Evolutionary conservation across 2,329 filamentous ascomycete species (phyloP), one percentile per base, ranked within the genome.

Genomic region (Colletotrichum sp.): DNA sequence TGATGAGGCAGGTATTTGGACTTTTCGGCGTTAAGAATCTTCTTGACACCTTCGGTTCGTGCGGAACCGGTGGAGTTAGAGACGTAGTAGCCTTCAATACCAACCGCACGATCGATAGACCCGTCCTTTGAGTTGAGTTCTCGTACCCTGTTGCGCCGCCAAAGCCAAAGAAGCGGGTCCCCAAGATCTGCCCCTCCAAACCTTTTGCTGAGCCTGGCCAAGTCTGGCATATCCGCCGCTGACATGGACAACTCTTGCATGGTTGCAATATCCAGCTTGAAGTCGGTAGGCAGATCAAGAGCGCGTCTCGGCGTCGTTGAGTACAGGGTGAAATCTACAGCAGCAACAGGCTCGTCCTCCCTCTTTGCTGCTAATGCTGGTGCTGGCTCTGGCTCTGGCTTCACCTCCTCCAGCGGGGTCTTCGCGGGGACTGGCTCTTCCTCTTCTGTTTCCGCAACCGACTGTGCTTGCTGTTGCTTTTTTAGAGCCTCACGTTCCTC

Each of bases 1-100:
- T 98, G 96, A 88, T 99, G 97, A 55, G 97, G 97, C 9, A 99
- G 90, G 82, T 99, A 99, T 83, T 98, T 98, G 32, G 96, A 98
- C 87, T 99, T 99, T 84, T 99, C 97, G 0, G 95, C 95, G 83
- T 99, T 98, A 77, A 98, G 90, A 72, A 99, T 99, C 88, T 96
- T 98, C 88, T 98, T 96, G 81, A 96, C 93, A 32, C 96, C 96
- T 86, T 99, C 96, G 0, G 97, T 98, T 72, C 97, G 92, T 72
- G 97, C 97, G 79, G 93, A 94, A 39, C 97, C 97, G 12, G 95
- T 95, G 1, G 90, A 77, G 79, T 98, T 99, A 0, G 95, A 92
- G 55, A 98, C 95, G 82, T 98, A 99, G 80, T 93, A 93, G 24
- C 92, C 92, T 36, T 89, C 88, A 60, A 93, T 92, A 21, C 82